Conservation (phyloP, 2,329 filamentous ascomycete genomes). For the Alternaria sp. region DNA sequence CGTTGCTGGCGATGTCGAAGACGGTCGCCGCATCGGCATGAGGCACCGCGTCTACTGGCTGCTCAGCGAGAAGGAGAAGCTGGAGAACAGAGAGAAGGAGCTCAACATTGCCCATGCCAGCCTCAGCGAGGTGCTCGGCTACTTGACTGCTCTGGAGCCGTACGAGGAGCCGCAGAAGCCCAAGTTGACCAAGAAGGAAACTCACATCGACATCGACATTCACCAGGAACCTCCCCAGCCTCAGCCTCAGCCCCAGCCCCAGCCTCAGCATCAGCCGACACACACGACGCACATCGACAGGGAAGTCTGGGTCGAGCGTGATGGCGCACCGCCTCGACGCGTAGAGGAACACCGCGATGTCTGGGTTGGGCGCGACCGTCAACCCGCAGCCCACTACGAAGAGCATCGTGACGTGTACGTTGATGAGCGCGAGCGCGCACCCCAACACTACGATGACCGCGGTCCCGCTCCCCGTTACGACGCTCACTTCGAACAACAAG, state of each 20-base stretch:
- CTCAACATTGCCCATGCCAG: constrained; percentile 46
- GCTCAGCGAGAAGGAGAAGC: constrained; percentile 53
- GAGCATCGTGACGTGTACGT: constrained; percentile 40
- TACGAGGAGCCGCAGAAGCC: constrained; percentile 33
- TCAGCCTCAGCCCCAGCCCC: not conserved
- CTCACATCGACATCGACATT: constrained; percentile 45
- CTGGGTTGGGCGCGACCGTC: constrained; percentile 40
- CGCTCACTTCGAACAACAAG: constrained; percentile 32
- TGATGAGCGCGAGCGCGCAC: constrained; percentile 32
- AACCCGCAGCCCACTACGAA: constrained; percentile 35
- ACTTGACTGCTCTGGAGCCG: constrained; percentile 47
- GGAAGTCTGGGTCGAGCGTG: constrained; percentile 42
- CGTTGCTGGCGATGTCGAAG: constrained; percentile 46
- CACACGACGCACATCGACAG: constrained; percentile 40
- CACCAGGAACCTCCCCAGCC: constrained; percentile 29
- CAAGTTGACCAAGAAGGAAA: constrained; percentile 34
- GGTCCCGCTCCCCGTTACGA: constrained; percentile 32
- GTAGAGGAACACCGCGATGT: constrained; percentile 45
- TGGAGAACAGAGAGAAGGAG: constrained; percentile 51
- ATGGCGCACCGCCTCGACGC: constrained; percentile 31
- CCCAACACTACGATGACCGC: constrained; percentile 39
- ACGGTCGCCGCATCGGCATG: constrained; percentile 49
- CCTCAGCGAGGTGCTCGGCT: constrained; percentile 49
- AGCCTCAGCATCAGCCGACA: constrained; percentile 18
- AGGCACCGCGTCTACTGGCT: constrained; percentile 51